A percentile compares a stretch with the other conserved stretches of the same genome.
Conservation (phyloP, 2,329 filamentous ascomycete species). For the Knoxdaviesia capensis region DNA sequence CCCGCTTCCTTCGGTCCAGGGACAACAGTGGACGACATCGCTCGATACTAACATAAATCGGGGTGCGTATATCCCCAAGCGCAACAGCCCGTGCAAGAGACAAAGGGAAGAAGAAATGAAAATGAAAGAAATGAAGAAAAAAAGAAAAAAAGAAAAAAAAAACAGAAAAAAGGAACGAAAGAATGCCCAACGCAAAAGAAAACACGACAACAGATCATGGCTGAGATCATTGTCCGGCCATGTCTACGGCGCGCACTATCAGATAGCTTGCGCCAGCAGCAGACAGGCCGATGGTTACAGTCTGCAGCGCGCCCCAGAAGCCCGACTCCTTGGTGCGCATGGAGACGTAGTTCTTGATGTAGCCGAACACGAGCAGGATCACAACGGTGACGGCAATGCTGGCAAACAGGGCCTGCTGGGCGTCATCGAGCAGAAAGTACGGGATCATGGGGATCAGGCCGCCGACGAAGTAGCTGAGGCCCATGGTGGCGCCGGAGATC, state of each 20-base stretch:
- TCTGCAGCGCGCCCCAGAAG: constrained; percentile 40
- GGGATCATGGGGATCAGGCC: constrained; percentile 52
- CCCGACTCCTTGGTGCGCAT: constrained; percentile 27
- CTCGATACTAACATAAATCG: no score
- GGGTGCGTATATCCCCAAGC: no score
- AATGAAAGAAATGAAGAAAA: neutral
- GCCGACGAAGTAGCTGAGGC: constrained; percentile 48
- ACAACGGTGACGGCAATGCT: constrained; percentile 40
- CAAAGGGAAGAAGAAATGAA: neutral
- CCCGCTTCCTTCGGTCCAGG: no score
- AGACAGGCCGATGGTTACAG: constrained; percentile 40
- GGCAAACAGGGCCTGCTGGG: constrained; percentile 31
- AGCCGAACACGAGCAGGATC: constrained; percentile 43
- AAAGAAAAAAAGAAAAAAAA: neutral
- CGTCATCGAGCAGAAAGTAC: constrained; percentile 36
- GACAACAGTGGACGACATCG: no score
- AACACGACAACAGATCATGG: neutral
- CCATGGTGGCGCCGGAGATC: constrained; percentile 44
- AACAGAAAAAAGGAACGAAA: neutral
- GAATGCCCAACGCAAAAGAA: neutral
- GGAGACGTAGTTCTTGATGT: constrained; percentile 34
- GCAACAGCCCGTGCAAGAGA: no score
- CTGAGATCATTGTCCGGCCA: neutral
- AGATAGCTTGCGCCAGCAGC: constrained; percentile 46
- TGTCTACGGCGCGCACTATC: constrained; percentile 24